Conservation (phyloP, 139 green algal genomes). For the Chlamydomonas eustigma region DNA sequence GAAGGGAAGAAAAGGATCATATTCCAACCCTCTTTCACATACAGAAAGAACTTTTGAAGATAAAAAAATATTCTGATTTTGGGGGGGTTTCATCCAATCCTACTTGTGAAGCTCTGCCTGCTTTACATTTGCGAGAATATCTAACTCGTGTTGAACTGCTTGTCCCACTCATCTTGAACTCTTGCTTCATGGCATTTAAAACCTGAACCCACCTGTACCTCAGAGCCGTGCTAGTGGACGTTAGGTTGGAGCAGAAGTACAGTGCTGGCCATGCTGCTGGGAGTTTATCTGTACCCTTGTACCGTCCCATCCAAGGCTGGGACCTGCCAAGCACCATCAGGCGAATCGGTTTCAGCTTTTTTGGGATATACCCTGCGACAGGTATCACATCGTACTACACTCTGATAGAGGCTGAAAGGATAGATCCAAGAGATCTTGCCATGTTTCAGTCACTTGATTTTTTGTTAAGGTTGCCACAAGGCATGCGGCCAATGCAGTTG, state of each 20-base stretch:
- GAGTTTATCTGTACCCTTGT: constrained; percentile 22
- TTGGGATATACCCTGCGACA: constrained; percentile 25
- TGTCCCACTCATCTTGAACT: no score
- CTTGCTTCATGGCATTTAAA: no score
- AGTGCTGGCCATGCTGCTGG: not conserved
- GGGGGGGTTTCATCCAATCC: no score
- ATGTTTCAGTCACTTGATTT: constrained; percentile 5
- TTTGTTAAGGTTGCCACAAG: constrained; percentile 1
- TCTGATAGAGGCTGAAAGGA: not conserved
- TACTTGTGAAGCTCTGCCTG: no score
- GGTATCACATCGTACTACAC: not conserved
- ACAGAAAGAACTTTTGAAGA: not conserved
- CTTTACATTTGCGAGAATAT: no score
- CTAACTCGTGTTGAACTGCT: no score
- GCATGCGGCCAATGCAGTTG: not conserved
- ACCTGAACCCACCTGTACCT: no score
- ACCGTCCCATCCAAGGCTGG: constrained; percentile 22
- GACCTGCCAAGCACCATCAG: constrained; percentile 3
- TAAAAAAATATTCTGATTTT: not conserved
- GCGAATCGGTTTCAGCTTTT: constrained; percentile 29
- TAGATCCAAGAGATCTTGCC: not conserved
- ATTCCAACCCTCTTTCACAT: no score
- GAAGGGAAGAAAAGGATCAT: no score
- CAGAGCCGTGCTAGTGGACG: constrained; percentile 30
- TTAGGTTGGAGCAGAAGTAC: constrained; percentile 16